Base-by-base conservation (phyloP, 805 yeast genomes). In the Candida peoriensis region DNA sequence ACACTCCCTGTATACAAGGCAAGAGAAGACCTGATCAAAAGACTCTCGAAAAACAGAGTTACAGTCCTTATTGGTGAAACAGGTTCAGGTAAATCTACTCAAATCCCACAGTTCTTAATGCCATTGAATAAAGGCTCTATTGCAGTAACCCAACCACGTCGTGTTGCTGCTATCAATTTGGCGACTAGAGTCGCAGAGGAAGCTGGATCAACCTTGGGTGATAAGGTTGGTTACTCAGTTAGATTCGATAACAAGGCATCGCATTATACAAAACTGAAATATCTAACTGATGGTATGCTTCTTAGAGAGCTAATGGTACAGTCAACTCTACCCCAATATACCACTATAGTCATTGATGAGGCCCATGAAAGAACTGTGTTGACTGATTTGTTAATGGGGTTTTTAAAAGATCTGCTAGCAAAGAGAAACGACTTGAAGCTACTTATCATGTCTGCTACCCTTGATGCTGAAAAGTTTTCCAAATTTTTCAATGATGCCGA, bases 11-110 rank as follows among this genome's bases (percentile, higher is more conserved):
- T 89, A 19, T 87, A 70, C 58, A 77, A 73, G 45, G 85, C 84
- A 42, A 76, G 76, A 47, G 78, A 74, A 28, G 70, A 75, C 34
- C 71, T 90, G 13, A 54, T 83, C 41, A 61, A 69, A 8, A 73
- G 76, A 42, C 52, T 90, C 3, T 38, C 60, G 3, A 41, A 61
- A 9, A 73, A 80, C 48, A 78, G 72, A 42, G 94, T 88, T 5
- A 77, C 89, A 0, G 76, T 90, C 2, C 68, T 90, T 14, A 83
- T 93, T 54, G 97, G 97, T 60, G 97, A 90, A 55, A 90, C 98
- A 0, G 98, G 98, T 60, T 86, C 96, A 7, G 97, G 97, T 66
- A 90, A 90, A 55, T 89, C 97, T 4, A 90, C 98, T 0, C 98
- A 90, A 63, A 79, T 90, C 30, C 97, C 98, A 0, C 97, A 90